Conservation (phyloP, 1,139 yeast genomes). For the Candida sanyaensis region DNA sequence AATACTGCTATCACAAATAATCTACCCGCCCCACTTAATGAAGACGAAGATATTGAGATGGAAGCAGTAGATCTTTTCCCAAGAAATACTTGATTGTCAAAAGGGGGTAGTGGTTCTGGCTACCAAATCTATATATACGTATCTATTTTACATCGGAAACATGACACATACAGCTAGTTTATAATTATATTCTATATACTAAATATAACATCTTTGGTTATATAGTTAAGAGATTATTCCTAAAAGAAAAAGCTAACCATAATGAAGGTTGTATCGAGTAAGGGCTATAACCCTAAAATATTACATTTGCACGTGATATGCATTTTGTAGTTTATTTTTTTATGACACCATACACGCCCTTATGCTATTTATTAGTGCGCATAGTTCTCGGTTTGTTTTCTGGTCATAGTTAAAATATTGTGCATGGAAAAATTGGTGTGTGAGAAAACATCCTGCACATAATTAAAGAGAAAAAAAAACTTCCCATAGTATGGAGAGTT, state of each 20-base stretch:
- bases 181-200: neutral
- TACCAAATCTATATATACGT: neutral
- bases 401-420: too few relatives aligned
- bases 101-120: neutral
- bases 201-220: neutral
- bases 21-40: slow-evolving; percentile 26
- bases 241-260: neutral
- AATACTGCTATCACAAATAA: slow-evolving; percentile 13
- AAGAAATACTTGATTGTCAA: slow-evolving; percentile 15
- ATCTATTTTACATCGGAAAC: neutral
- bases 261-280: too few relatives aligned
- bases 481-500: too few relatives aligned
- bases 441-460: too few relatives aligned
- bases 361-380: neutral
- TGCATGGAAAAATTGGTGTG: too few relatives aligned
- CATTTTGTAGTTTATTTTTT: too few relatives aligned
- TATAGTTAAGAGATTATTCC: neutral
- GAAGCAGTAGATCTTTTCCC: slow-evolving; percentile 31
- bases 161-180: slow-evolving; percentile 1
- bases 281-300: slow-evolving; percentile 2
- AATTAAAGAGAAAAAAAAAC: too few relatives aligned
- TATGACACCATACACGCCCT: too few relatives aligned
- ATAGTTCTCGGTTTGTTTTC: neutral
- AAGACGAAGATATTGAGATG: slow-evolving; percentile 36
- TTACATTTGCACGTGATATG: neutral